Conservation (phyloP, 2,329 filamentous ascomycete species). For the Penicillium nordicum region DNA sequence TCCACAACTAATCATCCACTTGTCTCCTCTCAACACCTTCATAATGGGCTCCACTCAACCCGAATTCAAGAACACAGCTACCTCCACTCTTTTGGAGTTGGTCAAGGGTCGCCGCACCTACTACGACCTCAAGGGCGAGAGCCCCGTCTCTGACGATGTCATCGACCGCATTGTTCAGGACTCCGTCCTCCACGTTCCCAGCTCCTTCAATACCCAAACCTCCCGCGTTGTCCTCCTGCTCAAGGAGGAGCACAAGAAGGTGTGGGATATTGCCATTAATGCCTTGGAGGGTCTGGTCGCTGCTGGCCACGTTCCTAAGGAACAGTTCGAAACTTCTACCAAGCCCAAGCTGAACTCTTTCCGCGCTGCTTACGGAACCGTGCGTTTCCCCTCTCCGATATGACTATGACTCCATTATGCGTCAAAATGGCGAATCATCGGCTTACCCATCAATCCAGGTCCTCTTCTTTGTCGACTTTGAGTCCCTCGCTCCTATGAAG, state of each 20-base stretch:
- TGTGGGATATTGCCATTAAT: slow-evolving; percentile 76
- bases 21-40: slow-evolving; percentile 22
- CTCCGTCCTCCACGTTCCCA: slow-evolving; percentile 66
- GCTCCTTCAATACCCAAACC: slow-evolving; percentile 82
- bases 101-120: slow-evolving; percentile 32
- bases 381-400: slow-evolving; percentile 41
- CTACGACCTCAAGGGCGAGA: slow-evolving; percentile 33
- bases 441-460: slow-evolving; percentile 37
- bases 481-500: slow-evolving; percentile 59
- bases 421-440: not conserved
- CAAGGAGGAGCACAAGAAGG: slow-evolving; percentile 78
- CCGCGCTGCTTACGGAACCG: slow-evolving; percentile 70
- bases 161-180: slow-evolving; percentile 31
- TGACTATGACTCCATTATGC: not conserved
- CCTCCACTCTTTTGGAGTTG: slow-evolving; percentile 29
- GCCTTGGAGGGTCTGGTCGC: slow-evolving; percentile 47
- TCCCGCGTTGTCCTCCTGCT: slow-evolving; percentile 74
- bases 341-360: slow-evolving; percentile 55
- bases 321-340: slow-evolving; percentile 46
- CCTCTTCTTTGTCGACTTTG: slow-evolving; percentile 79
- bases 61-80: slow-evolving; percentile 34
- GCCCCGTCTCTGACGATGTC: slow-evolving; percentile 32
- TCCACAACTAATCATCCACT: not conserved
- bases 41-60: slow-evolving; percentile 38
- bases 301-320: slow-evolving; percentile 53